These are phyloP conservation scores for Tetrapisispora pingtungensis DNA, from an alignment of 805 yeast genomes.

Conservation along the genomic window DNA sequence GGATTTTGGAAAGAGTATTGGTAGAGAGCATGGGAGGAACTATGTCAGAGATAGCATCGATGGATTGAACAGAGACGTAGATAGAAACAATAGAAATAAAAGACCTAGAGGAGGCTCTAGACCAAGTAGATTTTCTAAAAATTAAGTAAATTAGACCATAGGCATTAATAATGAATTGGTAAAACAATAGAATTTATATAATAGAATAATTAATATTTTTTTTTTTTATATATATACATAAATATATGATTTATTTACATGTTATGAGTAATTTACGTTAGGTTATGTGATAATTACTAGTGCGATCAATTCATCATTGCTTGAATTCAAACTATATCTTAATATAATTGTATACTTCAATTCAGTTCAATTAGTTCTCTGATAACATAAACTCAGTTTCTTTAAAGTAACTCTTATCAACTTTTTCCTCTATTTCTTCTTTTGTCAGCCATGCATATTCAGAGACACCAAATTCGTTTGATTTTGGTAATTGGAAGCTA, in stretches of 20 bases:
- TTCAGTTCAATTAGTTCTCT: too few relatives aligned
- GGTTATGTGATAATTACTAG: not conserved
- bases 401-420: slow-evolving; percentile 45
- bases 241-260: slow-evolving; percentile 4
- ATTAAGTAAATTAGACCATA: slow-evolving; percentile 4
- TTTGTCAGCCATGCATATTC: slow-evolving; percentile 78
- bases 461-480: slow-evolving; percentile 27
- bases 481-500: slow-evolving; percentile 41
- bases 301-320: not conserved
- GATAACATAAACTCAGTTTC: slow-evolving; percentile 37
- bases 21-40: not conserved
- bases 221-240: not conserved
- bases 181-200: too few relatives aligned
- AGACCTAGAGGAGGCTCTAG: slow-evolving; percentile 3
- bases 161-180: too few relatives aligned
- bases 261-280: not conserved
- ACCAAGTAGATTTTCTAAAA: slow-evolving; percentile 11
- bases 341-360: too few relatives aligned
- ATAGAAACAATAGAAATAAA: not conserved
- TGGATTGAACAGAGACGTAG: not conserved
- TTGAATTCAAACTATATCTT: slow-evolving; percentile 9
- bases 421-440: slow-evolving; percentile 55
- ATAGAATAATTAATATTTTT: not conserved
- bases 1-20: not conserved
- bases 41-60: not conserved